Conservation (phyloP, 2,329 filamentous ascomycete genomes). For the Botrytis byssoidea region DNA sequence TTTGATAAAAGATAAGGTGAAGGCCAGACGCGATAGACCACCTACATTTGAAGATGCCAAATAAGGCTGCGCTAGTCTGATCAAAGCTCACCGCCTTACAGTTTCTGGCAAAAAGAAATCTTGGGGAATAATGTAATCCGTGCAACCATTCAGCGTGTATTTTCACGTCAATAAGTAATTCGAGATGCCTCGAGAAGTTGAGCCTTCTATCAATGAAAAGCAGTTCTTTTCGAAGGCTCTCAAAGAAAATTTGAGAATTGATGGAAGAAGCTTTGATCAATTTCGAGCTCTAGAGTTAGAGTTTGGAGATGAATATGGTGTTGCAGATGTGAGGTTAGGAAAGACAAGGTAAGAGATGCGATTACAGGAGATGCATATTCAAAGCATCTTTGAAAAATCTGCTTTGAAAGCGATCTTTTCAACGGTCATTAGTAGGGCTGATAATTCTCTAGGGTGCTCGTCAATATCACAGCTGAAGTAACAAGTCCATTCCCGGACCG, state of each 20-base stretch:
- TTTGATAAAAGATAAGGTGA: slow-evolving; percentile 12
- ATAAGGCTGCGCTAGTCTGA: slow-evolving; percentile 12
- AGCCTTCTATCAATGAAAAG: slow-evolving; percentile 85
- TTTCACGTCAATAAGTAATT: slow-evolving; percentile 9
- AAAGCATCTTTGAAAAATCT: not conserved
- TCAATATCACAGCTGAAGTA: slow-evolving; percentile 84
- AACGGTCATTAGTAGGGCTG: not conserved
- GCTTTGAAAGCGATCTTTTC: not conserved
- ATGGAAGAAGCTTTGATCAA: slow-evolving; percentile 78
- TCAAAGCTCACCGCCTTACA: not conserved
- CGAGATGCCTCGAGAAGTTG: slow-evolving; percentile 84
- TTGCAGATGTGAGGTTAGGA: slow-evolving; percentile 81
- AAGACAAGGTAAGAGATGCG: slow-evolving; percentile 70
- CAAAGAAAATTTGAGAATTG: slow-evolving; percentile 74
- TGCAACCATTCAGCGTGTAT: not conserved
- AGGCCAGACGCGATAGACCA: slow-evolving; percentile 1
- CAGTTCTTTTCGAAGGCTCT: slow-evolving; percentile 83
- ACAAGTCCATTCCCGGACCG: slow-evolving; percentile 81
- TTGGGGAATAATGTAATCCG: not conserved
- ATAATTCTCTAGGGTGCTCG: slow-evolving; percentile 62
- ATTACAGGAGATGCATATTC: not conserved
- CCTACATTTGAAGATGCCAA: not conserved
- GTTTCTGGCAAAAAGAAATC: slow-evolving; percentile 17
- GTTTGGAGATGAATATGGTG: slow-evolving; percentile 89
- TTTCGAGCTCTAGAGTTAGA: slow-evolving; percentile 74